Evolutionary conservation across 495 filamentous ascomycete species (phyloP), one percentile per base, ranked within the genome.

Genomic region (Chaetomium fimeti): DNA sequence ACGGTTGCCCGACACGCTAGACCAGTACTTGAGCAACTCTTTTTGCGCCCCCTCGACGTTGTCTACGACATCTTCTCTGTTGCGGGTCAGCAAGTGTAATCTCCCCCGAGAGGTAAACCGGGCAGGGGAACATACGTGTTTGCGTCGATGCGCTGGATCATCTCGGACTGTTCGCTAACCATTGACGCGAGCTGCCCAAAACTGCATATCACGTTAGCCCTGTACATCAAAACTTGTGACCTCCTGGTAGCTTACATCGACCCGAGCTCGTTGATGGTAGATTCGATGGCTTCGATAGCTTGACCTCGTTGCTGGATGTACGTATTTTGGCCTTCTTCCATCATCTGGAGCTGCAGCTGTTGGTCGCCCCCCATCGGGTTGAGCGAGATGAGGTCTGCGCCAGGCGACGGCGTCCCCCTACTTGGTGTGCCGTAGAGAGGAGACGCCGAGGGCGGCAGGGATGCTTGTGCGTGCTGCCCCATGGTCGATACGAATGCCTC

Each of bases 121-220:
- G n/a, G n/a, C 8, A 9, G 22, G 36, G 0, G 5, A 18, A 25
- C 73, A 64, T 67, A 75, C 66, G 93, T 96, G 61, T 98, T 97
- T 59, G 93, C 93, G 70, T 98, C 94, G 65, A 95, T 95, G 32
- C 91, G 84, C 75, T 89, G 89, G 53, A 95, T 93, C 88, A 93
- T 95, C 74, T 96, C 94, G 59, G 90, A 90, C 75, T 98, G 94
- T 75, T 98, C 95, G 67, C 88, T 91, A 48, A 98, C 94, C 95
- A 98, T 97, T 72, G 89, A 85, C 38, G 94, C 92, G n/a, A 98
- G 77, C 75, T 98, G 94, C 1, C 93, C 92, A 70, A 98, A 98
- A 36, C 66, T 69, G 47, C 24, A 57, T 36, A 32, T 8, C 16
- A 1, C 42, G 8, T 67, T 42, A 64, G 62, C 42, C 2, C 1